Evolutionary conservation across 306 rosid genomes (phyloP), one percentile per base, ranked within the genome.

Genomic region (Pyrus bretschneideri): DNA sequence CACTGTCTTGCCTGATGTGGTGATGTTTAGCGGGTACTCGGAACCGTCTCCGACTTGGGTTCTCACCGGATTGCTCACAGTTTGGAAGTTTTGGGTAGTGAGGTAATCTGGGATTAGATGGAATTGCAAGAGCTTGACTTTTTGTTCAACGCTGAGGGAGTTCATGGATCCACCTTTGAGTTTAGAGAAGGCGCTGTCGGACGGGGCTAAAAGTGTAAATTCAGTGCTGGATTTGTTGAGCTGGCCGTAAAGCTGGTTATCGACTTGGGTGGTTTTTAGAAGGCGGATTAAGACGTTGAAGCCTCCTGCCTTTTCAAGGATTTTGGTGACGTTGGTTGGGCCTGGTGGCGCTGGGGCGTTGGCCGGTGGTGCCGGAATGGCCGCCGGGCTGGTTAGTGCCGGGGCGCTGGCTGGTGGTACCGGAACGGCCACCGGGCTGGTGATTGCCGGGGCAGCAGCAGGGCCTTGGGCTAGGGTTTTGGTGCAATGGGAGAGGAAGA

Each of bases 51-150:
- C 93, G 65, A 90, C 97, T 58, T 89, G 91, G 0, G 95, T 91
- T 13, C 83, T 82, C 38, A 91, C 88, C 0, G 97, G 97, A 79
- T 91, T 91, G 18, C 91, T 89, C 11, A 89, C 72, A 4, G 97
- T 89, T 54, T 91, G 90, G 45, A 89, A 91, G 81, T 89, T 89
- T 0, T 87, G 73, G 72, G 85, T 38, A 2, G 91, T 44, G 21
- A 89, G 69, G 54, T 54, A 82, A 25, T 87, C 80, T 25, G 95
- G 86, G 18, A 88, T 85, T 2, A 87, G 55, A 78, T 89, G 93
- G 84, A 82, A 91, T 72, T 88, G 93, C 9, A 89, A 44, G 10
- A 91, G 90, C 52, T 87, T 78, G 12, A 88, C 90, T 57, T 91
- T 91, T 6, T 91, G 86, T 35, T 87, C 81, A 4, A 88, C 86